phyloP scores from a whole-genome alignment of 2,329 filamentous ascomycete genomes.

The Fusarium brachygibbosum region DNA sequence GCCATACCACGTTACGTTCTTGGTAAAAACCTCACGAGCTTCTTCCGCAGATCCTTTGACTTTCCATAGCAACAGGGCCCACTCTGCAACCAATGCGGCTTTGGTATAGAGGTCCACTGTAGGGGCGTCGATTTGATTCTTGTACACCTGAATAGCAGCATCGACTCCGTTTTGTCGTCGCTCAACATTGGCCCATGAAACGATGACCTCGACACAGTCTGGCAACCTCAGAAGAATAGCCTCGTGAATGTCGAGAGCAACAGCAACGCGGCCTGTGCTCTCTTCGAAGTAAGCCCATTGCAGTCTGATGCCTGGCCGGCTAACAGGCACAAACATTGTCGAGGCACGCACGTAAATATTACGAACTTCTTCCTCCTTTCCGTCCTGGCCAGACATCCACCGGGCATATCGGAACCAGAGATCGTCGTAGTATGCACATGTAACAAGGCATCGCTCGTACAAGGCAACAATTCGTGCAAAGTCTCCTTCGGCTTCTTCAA shows the following conservation, averaged over 20 bases:
- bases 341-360: conserved; percentile 92
- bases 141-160: conserved; percentile 85
- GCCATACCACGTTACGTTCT: conserved; percentile 85
- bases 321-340: conserved; percentile 87
- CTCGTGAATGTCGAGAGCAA: conserved; percentile 87
- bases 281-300: conserved; percentile 98
- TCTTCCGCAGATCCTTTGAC: conserved; percentile 84
- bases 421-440: conserved; percentile 94
- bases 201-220: conserved; percentile 86
- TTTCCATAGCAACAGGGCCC: conserved; percentile 90
- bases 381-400: conserved; percentile 87
- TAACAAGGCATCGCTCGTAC: conserved; percentile 94
- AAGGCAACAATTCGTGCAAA: conserved; percentile 81
- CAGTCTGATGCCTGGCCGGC: conserved; percentile 83
- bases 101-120: conserved; percentile 83
- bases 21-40: conserved; percentile 84
- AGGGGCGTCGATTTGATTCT: conserved; percentile 81
- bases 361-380: conserved; percentile 89
- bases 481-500: conserved; percentile 88
- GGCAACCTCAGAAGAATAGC: conserved; percentile 83
- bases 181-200: conserved; percentile 88
- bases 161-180: conserved; percentile 87
- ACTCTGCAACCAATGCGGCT: conserved; percentile 88
- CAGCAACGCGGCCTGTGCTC: conserved; percentile 78
- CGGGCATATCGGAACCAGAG: conserved; percentile 98